Conservation (phyloP, 192 early-diverging fungal species). For the Coemansia sp. region DNA sequence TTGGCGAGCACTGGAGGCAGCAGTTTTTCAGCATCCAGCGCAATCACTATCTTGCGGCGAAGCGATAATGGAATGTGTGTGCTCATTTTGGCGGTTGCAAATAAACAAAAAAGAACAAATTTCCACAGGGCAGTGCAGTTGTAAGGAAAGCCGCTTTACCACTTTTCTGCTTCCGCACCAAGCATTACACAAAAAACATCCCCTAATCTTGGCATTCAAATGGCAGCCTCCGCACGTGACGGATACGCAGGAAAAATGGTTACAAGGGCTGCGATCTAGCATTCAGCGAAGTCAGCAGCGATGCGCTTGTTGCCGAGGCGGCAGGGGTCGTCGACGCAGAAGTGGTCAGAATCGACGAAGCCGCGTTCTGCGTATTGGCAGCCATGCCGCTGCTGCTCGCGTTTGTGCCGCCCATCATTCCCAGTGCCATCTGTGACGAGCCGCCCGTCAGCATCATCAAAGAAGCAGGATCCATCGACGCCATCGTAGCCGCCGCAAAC, state of each 20-base stretch:
- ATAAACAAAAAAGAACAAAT: not conserved
- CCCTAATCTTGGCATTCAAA: too few species aligned
- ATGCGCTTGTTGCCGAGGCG: constrained; percentile 3
- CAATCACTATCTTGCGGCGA: constrained; percentile 51
- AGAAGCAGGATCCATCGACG: constrained; percentile 12
- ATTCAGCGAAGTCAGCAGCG: constrained; percentile 27
- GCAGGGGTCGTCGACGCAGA: not conserved
- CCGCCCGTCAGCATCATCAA: constrained; percentile 22
- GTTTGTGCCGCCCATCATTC: not conserved
- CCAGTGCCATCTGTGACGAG: constrained; percentile 12
- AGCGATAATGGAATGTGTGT: constrained; percentile 41
- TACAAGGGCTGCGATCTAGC: constrained; percentile 38
- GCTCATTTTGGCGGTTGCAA: not conserved
- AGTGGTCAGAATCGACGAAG: not conserved
- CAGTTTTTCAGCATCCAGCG: constrained; percentile 35
- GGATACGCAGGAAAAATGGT: not conserved
- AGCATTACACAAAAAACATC: too few species aligned
- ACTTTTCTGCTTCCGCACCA: too few species aligned
- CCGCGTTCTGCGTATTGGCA: not conserved
- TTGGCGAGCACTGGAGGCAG: not conserved
- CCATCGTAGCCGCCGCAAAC: constrained; percentile 3
- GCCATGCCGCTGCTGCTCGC: not conserved
- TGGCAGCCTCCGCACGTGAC: not conserved
- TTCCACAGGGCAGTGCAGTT: too few species aligned
- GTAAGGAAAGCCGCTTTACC: too few species aligned